Evolutionary conservation across 768 basidiomycete species (phyloP), one percentile per base, ranked within the genome.

Genomic region (Leucogyrophana mollusca): DNA sequence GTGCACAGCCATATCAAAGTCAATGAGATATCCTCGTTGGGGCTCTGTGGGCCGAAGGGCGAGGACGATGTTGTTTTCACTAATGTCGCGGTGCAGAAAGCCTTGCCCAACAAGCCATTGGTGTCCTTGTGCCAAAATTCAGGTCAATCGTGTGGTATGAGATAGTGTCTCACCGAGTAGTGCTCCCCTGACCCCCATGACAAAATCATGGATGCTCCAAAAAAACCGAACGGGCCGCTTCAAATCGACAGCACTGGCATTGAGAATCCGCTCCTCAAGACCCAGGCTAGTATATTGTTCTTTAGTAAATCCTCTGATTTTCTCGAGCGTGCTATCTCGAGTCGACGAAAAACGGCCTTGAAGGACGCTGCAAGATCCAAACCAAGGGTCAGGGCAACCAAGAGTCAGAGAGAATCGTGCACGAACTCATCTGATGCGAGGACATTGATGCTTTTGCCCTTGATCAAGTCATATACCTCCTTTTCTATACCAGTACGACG

Each of bases 161-260:
- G n/a, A n/a, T n/a, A n/a, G 4, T 20, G 34, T 30, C 42, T 13
- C 21, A 57, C 55, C 56, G 11, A 49, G 20, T 1, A 58, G 17
- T 1, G 53, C 46, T 3, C 56, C 56, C 3, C 49, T 34, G 5
- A 53, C 23, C 2, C 50, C 55, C 24, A 45, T 56, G 4, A 56
- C 50, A 34, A 58, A 58, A 14, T 54, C 56, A 20, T 57, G 50
- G 8, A 56, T 23, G 0, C 52, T 43, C 52, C 55, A 53, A n/a
- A 57, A 56, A 16, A 45, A 56, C 17, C 32, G 24, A 17, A 56
- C 55, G 0, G 46, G 55, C 1, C 49, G 46, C 32, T 45, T 48
- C 36, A 54, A n/a, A 6, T 51, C 43, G 3, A 43, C 51, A 1
- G 41, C 6, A 2, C 32, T 45, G 13, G 51, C 21, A 0, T 11